Conservation (phyloP, 2,329 filamentous ascomycete genomes). For the Claviceps sp. region DNA sequence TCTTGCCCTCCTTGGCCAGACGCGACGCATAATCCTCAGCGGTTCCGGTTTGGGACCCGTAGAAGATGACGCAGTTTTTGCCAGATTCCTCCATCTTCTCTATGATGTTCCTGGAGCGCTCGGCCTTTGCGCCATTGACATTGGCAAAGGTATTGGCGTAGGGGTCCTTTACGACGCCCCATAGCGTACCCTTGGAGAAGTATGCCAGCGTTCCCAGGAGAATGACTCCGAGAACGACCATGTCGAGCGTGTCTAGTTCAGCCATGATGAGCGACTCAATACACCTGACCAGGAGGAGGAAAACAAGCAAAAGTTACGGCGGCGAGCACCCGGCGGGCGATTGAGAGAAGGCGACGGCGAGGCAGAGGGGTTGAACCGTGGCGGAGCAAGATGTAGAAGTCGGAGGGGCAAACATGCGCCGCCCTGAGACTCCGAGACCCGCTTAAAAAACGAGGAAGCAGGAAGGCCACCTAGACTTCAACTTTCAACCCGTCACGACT, state of each 20-base stretch:
- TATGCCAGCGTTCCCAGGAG: slow-evolving; percentile 83
- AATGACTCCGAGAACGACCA: slow-evolving; percentile 77
- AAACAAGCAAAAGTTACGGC: neutral
- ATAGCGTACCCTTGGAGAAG: slow-evolving; percentile 94
- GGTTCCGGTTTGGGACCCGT: slow-evolving; percentile 95
- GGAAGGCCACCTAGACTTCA: no score
- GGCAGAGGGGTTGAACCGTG: no score
- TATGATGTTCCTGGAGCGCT: slow-evolving; percentile 80
- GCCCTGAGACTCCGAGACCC: no score
- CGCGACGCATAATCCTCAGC: slow-evolving; percentile 96
- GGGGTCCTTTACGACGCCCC: slow-evolving; percentile 78
- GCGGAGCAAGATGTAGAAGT: no score
- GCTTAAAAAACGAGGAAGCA: no score
- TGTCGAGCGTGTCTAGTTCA: slow-evolving; percentile 89
- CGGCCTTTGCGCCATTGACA: slow-evolving; percentile 57
- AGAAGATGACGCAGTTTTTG: slow-evolving; percentile 98
- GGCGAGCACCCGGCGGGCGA: neutral
- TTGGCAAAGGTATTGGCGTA: slow-evolving; percentile 66
- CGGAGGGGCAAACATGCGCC: no score
- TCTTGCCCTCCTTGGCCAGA: slow-evolving; percentile 92
- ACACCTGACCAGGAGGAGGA: neutral
- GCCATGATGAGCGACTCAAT: slow-evolving; percentile 49
- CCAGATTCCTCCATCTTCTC: slow-evolving; percentile 91
- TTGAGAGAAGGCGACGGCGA: neutral
- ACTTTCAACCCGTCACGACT: no score